Conservation (phyloP, 1,284 basidiomycete species). For the Fomitopsis palustris region DNA sequence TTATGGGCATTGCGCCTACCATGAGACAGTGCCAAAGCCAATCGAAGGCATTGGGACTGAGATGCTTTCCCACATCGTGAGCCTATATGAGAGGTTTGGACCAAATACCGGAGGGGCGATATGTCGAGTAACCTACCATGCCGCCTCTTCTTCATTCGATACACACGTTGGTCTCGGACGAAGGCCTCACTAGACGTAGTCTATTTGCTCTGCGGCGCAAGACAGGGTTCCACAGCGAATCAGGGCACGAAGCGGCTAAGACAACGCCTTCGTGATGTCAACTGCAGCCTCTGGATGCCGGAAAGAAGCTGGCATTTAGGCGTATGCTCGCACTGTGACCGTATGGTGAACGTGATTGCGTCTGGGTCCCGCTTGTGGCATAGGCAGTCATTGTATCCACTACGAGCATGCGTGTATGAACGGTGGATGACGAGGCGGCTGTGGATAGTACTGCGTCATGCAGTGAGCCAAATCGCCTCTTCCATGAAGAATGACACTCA, state of each 20-base stretch:
- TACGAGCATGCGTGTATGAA: too few species aligned
- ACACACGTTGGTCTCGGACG: neutral
- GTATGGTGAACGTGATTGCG: neutral
- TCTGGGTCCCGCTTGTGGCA: neutral
- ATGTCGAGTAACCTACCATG: neutral
- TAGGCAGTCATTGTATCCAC: neutral
- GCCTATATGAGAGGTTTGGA: neutral
- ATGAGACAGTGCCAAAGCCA: neutral
- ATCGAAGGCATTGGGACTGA: neutral
- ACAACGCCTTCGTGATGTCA: neutral
- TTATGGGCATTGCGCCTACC: neutral
- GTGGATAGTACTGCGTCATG: too few species aligned
- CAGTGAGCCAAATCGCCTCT: too few species aligned
- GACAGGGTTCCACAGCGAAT: neutral
- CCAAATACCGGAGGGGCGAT: neutral
- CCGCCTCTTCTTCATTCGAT: neutral
- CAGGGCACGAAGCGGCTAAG: neutral
- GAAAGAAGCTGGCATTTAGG: neutral
- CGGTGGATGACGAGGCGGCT: too few species aligned
- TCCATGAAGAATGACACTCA: too few species aligned
- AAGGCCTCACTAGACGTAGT: neutral
- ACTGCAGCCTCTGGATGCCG: neutral
- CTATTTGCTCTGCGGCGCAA: neutral
- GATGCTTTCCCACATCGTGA: neutral
- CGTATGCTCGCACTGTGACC: neutral